These are phyloP conservation scores for Solanum aculeatissimum DNA, from an alignment of 305 asterid species.

Conservation along the genomic window DNA sequence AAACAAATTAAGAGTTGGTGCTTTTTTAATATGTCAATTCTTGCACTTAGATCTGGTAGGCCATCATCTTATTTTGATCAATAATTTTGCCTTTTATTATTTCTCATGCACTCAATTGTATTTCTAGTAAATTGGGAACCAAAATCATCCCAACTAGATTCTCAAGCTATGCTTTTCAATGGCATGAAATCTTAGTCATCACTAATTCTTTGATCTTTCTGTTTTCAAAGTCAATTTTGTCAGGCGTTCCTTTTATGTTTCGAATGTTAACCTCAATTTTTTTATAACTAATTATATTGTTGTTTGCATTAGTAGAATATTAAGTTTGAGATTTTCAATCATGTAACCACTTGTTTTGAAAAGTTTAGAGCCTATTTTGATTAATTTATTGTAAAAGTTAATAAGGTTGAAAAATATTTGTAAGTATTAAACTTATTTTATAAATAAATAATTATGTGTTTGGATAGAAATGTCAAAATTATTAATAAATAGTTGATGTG, in stretches of 20 bases:
- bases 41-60: conserved; percentile 7
- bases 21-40: not conserved
- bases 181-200: conserved; percentile 54
- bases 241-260: not conserved
- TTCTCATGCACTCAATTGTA: not conserved
- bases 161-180: conserved; percentile 51
- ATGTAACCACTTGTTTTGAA: not conserved
- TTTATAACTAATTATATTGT: not conserved
- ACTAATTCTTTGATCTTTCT: conserved; percentile 30
- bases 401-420: not conserved
- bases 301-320: not conserved
- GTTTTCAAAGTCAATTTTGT: conserved; percentile 38
- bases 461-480: too few relatives aligned
- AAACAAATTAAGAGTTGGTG: not conserved
- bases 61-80: not conserved
- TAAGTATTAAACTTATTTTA: not conserved
- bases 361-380: not conserved
- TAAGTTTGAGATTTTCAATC: not conserved
- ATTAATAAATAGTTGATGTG: too few relatives aligned
- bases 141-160: conserved; percentile 53
- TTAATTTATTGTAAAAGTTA: not conserved
- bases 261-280: not conserved
- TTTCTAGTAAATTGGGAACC: conserved; percentile 17
- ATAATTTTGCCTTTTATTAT: not conserved
- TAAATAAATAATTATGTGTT: not conserved